Evolutionary conservation across 78 protist species (phyloP), one percentile per base, ranked within the genome.

Genomic region (Bigelowiella natans): DNA sequence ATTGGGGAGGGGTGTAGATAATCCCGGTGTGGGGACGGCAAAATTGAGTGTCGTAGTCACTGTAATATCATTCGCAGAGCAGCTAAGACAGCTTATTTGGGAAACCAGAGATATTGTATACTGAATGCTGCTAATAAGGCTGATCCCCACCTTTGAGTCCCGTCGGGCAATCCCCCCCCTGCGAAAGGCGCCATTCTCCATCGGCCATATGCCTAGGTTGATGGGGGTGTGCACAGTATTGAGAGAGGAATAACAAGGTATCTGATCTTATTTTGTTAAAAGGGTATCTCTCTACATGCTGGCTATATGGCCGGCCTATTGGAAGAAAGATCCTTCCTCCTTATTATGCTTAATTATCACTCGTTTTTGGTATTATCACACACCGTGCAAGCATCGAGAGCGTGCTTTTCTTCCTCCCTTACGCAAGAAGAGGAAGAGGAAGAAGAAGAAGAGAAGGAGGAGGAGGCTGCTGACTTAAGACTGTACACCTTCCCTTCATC

Each of bases 1-100:
- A 30, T 63, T 36, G 89, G 37, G 89, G 89, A 2, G 89, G 40
- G 26, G 89, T 86, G 89, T 86, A 86, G 34, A 86, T 18, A 2
- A 86, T 36, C 30, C 89, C 89, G 63, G 40, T 86, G 40, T 86
- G 89, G 0, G 89, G 40, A 26, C 82, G 89, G 36, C 1, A 36
- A 2, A 86, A 86, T 31, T 86, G 89, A 40, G 40, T 11, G 40
- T 86, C 89, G 89, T 86, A 63, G 2, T 40, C 30, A 2, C 39
- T 34, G n/a, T n/a, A n/a, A n/a, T n/a, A n/a, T n/a, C n/a, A n/a
- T n/a, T n/a, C n/a, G 31, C 82, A 63, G 31, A 63, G 82, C 82
- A 63, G 26, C 82, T 26, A 63, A 18, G 82, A 29, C 26, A 26
- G 82, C 82, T 26, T 18, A 18, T 29, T 63, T 63, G 26, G 31